Evolutionary conservation across 768 basidiomycete genomes (phyloP).

Genomic region (Suillus bovinus): DNA sequence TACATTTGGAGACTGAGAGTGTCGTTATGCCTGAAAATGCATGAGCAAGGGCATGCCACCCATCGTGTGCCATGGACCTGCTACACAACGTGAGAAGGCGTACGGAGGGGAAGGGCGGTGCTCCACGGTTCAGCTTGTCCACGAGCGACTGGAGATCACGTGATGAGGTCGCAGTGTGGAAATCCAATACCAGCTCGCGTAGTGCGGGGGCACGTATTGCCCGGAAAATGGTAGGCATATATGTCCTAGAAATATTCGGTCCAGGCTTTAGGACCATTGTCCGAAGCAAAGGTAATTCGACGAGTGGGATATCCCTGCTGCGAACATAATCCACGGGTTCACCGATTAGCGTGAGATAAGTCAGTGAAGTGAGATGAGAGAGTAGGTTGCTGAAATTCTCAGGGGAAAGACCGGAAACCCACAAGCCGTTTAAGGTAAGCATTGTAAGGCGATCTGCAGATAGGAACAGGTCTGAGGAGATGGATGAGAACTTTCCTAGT

Average conservation of each 20-base stretch:
- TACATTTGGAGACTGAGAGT: slow-evolving; percentile 30
- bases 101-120: slow-evolving; percentile 27
- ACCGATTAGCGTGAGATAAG: slow-evolving; percentile 24
- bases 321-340: slow-evolving; percentile 30
- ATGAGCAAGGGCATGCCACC: slow-evolving; percentile 22
- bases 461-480: not conserved
- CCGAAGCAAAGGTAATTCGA: slow-evolving; percentile 22
- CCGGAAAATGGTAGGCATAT: slow-evolving; percentile 27
- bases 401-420: slow-evolving; percentile 23
- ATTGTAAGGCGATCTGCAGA: slow-evolving; percentile 18
- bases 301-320: slow-evolving; percentile 8
- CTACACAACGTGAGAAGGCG: slow-evolving; percentile 23
- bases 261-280: slow-evolving; percentile 26
- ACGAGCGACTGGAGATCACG: slow-evolving; percentile 32
- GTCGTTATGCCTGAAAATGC: slow-evolving; percentile 25
- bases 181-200: slow-evolving; percentile 27
- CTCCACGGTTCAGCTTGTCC: slow-evolving; percentile 27
- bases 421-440: slow-evolving; percentile 26
- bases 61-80: slow-evolving; percentile 26
- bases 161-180: slow-evolving; percentile 23
- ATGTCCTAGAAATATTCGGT: slow-evolving; percentile 28
- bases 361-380: slow-evolving; percentile 24
- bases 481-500: not conserved
- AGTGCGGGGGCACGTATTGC: slow-evolving; percentile 25
- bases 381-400: slow-evolving; percentile 23